Percentiles rank a stretch among this genome's conserved stretches.
phyloP scores from a whole-genome alignment of 2,329 filamentous ascomycete species.

The Pseudocercospora vitis region DNA sequence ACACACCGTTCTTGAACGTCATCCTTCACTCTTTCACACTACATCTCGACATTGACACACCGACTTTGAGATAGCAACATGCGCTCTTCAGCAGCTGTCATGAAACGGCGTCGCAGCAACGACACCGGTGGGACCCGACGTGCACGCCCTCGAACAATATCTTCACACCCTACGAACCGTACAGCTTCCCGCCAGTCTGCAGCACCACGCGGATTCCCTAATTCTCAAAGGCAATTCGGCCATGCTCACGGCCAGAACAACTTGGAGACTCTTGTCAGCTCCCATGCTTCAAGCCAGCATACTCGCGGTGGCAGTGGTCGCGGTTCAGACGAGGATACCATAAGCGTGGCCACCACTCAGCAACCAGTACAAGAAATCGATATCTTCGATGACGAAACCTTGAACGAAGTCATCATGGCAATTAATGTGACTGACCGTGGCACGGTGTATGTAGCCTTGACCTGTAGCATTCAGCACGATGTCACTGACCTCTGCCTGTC shows the following conservation, averaged over 20 bases:
- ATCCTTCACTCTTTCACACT: neutral
- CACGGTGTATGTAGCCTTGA: conserved; percentile 52
- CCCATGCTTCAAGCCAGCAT: no score
- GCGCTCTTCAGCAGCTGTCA: conserved; percentile 4
- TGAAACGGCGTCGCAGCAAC: conserved; percentile 18
- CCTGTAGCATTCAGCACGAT: no score
- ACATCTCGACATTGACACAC: neutral
- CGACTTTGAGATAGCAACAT: conserved; percentile 7
- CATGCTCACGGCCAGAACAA: no score
- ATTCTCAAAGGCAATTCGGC: neutral
- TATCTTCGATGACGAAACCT: conserved; percentile 19
- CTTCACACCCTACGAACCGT: conserved; percentile 12
- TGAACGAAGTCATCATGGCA: conserved; percentile 75
- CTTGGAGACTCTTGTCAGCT: no score
- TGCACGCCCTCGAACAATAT: conserved; percentile 13
- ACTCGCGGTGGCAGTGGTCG: no score
- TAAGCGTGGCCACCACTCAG: conserved; percentile 19
- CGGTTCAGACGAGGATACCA: conserved; percentile 2
- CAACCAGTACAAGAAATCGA: conserved; percentile 16
- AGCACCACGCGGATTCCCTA: conserved; percentile 14
- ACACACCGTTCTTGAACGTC: neutral
- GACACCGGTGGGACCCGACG: conserved; percentile 9
- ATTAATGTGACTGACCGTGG: conserved; percentile 70
- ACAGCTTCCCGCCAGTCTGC: conserved; percentile 23
- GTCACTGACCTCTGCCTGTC: neutral